Percentiles rank a stretch among this genome's conserved stretches.
Conservation (phyloP, 1,284 basidiomycete genomes). For the Dichomitus squalens region DNA sequence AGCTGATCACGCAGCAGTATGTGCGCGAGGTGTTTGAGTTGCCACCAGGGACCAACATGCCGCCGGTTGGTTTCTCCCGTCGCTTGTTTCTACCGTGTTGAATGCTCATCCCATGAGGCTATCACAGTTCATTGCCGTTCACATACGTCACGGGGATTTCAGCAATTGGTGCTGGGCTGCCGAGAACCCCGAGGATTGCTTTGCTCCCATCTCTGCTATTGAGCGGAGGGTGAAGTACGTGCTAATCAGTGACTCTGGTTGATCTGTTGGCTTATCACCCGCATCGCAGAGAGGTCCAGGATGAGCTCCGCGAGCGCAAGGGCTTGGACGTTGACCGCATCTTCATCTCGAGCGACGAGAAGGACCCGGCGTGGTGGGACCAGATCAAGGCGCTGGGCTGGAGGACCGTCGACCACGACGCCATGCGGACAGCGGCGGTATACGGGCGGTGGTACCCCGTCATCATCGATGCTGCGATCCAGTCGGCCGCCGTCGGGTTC, state of each 20-base stretch:
- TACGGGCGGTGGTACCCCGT: slow-evolving; percentile 68
- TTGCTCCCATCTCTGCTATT: slow-evolving; percentile 59
- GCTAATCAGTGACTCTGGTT: neutral
- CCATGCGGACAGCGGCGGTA: slow-evolving; percentile 45
- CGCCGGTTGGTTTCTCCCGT: slow-evolving; percentile 38
- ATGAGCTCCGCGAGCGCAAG: slow-evolving; percentile 51
- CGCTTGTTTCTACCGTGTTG: neutral
- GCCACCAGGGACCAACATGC: slow-evolving; percentile 38
- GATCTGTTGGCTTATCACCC: neutral
- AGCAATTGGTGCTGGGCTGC: slow-evolving; percentile 46
- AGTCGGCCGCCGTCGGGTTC: slow-evolving; percentile 65
- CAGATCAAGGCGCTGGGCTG: slow-evolving; percentile 61
- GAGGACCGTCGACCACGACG: slow-evolving; percentile 59
- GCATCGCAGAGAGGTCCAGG: slow-evolving; percentile 51
- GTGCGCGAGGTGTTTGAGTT: slow-evolving; percentile 44
- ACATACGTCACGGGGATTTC: slow-evolving; percentile 69
- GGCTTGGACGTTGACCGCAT: slow-evolving; percentile 57
- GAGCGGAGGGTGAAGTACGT: slow-evolving; percentile 50
- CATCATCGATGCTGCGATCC: slow-evolving; percentile 70
- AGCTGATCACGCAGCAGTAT: slow-evolving; percentile 42
- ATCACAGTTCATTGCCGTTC: slow-evolving; percentile 60
- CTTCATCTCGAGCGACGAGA: slow-evolving; percentile 75
- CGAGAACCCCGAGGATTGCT: slow-evolving; percentile 54
- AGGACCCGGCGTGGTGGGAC: slow-evolving; percentile 65
- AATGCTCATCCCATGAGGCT: neutral